phyloP scores from a whole-genome alignment of 2,329 filamentous ascomycete species.

The Coniochaeta hoffmannii region DNA sequence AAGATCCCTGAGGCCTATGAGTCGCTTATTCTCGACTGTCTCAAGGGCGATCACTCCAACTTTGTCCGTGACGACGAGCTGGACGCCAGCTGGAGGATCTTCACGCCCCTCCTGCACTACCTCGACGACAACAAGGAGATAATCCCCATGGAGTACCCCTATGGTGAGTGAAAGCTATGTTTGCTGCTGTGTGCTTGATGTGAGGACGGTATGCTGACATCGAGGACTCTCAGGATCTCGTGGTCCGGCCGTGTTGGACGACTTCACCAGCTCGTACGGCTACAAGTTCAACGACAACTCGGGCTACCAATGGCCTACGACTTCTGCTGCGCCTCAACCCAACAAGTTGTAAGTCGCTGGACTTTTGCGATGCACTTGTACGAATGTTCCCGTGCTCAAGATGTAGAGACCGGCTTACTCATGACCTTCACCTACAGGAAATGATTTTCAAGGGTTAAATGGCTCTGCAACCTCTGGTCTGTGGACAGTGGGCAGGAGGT shows the following conservation, averaged over 20 bases:
- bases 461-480: neutral
- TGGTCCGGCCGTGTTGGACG: constrained; percentile 90
- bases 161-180: constrained; percentile 56
- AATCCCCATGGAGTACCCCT: constrained; percentile 98
- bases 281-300: constrained; percentile 98
- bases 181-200: neutral
- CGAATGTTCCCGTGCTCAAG: neutral
- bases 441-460: neutral
- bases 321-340: constrained; percentile 52
- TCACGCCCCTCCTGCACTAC: constrained; percentile 95
- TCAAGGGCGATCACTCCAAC: constrained; percentile 99
- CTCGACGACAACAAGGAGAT: constrained; percentile 99
- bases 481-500: neutral
- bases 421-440: constrained; percentile 1
- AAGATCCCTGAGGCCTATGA: constrained; percentile 99
- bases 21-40: constrained; percentile 89
- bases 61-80: constrained; percentile 96
- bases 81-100: constrained; percentile 97
- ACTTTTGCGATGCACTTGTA: constrained; percentile 2
- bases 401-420: neutral
- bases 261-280: constrained; percentile 96
- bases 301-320: constrained; percentile 91
- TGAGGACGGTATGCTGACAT: constrained; percentile 10
- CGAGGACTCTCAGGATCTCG: constrained; percentile 65
- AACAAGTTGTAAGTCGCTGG: constrained; percentile 69